phyloP scores from a whole-genome alignment of 192 early-diverging fungal species.

The Coemansia sp. region DNA sequence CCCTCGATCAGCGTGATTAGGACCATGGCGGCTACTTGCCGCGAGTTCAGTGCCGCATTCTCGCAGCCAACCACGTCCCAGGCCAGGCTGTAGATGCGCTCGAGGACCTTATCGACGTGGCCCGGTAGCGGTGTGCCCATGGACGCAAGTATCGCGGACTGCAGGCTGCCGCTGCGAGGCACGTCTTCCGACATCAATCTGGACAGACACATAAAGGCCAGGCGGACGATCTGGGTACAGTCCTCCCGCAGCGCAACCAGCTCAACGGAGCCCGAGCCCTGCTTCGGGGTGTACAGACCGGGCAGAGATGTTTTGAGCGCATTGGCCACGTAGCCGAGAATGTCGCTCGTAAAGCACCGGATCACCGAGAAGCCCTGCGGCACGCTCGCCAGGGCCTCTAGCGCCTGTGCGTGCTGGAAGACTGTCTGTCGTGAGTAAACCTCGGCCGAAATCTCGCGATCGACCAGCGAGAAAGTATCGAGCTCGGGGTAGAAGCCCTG shows the following conservation, averaged over 20 bases:
- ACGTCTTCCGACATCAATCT: constrained; percentile 16
- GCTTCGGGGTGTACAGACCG: constrained; percentile 3
- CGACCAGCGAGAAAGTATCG: constrained; percentile 2
- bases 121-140: constrained; percentile 25
- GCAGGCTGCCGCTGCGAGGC: background rate
- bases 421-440: constrained; percentile 19
- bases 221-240: constrained; percentile 34
- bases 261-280: constrained; percentile 31
- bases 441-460: background rate
- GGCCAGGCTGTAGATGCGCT: constrained; percentile 20
- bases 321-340: constrained; percentile 16
- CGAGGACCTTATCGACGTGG: constrained; percentile 20
- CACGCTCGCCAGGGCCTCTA: constrained; percentile 26
- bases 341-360: constrained; percentile 21
- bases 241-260: constrained; percentile 25
- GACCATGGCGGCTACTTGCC: constrained; percentile 46
- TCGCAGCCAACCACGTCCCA: constrained; percentile 36
- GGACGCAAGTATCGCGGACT: constrained; percentile 19
- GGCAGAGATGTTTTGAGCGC: constrained; percentile 16
- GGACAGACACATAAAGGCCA: constrained; percentile 37
- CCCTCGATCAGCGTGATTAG: constrained; percentile 36
- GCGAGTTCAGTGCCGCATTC: constrained; percentile 27
- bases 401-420: constrained; percentile 28
- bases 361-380: constrained; percentile 27
- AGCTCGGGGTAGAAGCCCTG: constrained; percentile 13